Evolutionary conservation across 1,284 basidiomycete genomes (phyloP).

Genomic region (Tylopilus microsporus): DNA sequence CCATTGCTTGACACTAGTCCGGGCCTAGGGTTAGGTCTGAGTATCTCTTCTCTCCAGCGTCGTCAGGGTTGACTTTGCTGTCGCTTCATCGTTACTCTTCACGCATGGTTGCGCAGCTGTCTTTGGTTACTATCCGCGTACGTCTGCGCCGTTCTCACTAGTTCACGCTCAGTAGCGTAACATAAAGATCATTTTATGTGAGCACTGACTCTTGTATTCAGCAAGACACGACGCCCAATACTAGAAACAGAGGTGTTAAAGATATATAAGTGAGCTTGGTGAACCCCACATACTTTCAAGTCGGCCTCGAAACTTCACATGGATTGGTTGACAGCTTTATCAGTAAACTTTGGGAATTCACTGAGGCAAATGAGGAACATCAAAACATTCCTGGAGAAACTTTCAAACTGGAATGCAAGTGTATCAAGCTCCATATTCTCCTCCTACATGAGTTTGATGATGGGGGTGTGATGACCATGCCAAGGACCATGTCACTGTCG

Average conservation of each 20-base stretch:
- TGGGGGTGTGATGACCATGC: conserved; percentile 29
- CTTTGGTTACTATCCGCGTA: too few relatives aligned
- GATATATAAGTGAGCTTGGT: background rate
- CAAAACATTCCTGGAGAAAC: conserved; percentile 45
- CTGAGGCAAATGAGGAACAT: conserved; percentile 51
- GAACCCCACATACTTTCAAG: conserved; percentile 38
- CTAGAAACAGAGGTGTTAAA: conserved; percentile 21
- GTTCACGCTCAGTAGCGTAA: too few relatives aligned
- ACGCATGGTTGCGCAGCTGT: too few relatives aligned
- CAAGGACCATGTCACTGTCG: conserved; percentile 28
- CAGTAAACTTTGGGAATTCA: conserved; percentile 54
- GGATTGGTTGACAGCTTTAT: conserved; percentile 51
- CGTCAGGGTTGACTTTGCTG: too few relatives aligned
- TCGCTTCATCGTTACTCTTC: too few relatives aligned
- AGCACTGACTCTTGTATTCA: conserved; percentile 33
- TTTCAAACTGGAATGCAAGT: conserved; percentile 36
- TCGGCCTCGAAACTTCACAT: conserved; percentile 49
- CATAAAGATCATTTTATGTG: too few relatives aligned
- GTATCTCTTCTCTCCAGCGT: too few relatives aligned
- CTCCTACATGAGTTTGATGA: conserved; percentile 26
- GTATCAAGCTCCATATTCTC: conserved; percentile 32
- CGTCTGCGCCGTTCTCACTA: too few relatives aligned
- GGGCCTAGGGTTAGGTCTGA: too few relatives aligned
- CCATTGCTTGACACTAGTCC: too few relatives aligned
- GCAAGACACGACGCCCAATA: conserved; percentile 34